Conservation (phyloP, 2,329 filamentous ascomycete species). For the Aspergillus eucalypticola region DNA sequence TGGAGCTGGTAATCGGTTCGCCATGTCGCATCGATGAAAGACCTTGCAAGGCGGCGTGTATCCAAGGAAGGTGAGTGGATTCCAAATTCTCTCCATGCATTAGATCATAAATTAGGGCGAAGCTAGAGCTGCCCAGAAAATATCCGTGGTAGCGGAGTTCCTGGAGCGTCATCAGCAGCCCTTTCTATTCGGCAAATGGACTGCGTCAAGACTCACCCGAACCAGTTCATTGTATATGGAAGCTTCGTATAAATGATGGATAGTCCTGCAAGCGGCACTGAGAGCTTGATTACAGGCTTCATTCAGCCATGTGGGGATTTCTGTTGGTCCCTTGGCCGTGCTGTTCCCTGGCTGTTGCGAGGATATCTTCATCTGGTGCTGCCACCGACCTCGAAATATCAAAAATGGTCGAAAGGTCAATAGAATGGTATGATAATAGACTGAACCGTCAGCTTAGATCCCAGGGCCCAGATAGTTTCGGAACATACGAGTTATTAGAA, state of each 20-base stretch:
- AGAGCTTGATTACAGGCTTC: constrained; percentile 47
- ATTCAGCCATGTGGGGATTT: constrained; percentile 44
- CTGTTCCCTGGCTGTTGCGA: constrained; percentile 9
- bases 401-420: constrained; percentile 49
- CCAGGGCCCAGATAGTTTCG: background rate
- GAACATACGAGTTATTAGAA: constrained; percentile 43
- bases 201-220: constrained; percentile 30
- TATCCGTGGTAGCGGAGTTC: constrained; percentile 49
- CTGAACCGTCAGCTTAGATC: constrained; percentile 23
- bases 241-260: constrained; percentile 45
- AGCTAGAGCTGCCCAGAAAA: constrained; percentile 46
- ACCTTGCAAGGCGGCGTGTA: constrained; percentile 41
- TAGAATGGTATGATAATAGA: constrained; percentile 47
- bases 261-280: constrained; percentile 44
- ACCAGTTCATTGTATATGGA: constrained; percentile 44
- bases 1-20: constrained; percentile 31
- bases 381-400: constrained; percentile 47
- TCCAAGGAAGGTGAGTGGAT: constrained; percentile 45
- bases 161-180: constrained; percentile 24
- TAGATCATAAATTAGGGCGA: constrained; percentile 47
- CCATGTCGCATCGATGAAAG: constrained; percentile 39
- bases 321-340: constrained; percentile 21
- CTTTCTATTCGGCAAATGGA: no score
- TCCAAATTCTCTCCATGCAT: constrained; percentile 42
- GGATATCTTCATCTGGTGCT: constrained; percentile 31